Percentiles rank a stretch among this genome's conserved stretches.
Conservation (phyloP, 2,329 filamentous ascomycete species). For the Pestalotiopsis sp. region DNA sequence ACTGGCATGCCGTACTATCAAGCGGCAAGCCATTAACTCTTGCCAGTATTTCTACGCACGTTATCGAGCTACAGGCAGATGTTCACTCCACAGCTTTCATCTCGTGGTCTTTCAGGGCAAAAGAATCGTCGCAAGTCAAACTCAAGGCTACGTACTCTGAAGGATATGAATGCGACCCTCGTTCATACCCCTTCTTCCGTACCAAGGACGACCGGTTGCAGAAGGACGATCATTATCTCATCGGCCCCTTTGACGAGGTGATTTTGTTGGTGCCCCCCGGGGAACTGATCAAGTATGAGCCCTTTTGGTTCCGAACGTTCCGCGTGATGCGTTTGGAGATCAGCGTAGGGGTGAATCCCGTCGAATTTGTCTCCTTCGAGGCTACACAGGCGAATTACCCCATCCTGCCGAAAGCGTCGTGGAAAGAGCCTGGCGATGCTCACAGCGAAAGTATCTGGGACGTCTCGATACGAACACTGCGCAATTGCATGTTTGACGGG, state of each 20-base stretch:
- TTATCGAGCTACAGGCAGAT: constrained; percentile 7
- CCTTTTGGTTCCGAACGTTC: constrained; percentile 10
- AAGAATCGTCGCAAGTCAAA: neutral
- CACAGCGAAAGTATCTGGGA: constrained; percentile 5
- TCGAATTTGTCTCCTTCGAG: neutral
- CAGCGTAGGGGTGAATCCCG: neutral
- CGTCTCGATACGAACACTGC: constrained; percentile 19
- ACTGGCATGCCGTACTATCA: neutral
- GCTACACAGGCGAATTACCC: constrained; percentile 4
- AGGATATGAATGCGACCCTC: constrained; percentile 6
- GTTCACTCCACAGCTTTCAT: constrained; percentile 9
- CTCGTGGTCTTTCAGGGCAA: neutral
- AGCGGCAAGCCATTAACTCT: neutral
- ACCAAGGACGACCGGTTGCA: constrained; percentile 6
- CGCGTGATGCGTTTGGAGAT: constrained; percentile 1
- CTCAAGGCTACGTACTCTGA: constrained; percentile 4
- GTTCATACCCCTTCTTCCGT: constrained; percentile 3
- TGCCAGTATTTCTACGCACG: neutral
- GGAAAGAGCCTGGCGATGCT: neutral
- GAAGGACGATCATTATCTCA: neutral
- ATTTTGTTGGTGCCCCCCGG: no score
- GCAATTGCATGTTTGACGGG: constrained; percentile 30
- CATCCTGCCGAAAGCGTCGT: neutral
- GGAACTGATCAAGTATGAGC: constrained; percentile 8
- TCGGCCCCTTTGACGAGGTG: constrained; percentile 6